Conservation (phyloP, 257 asterid genomes). For the Nicotiana undulata region DNA sequence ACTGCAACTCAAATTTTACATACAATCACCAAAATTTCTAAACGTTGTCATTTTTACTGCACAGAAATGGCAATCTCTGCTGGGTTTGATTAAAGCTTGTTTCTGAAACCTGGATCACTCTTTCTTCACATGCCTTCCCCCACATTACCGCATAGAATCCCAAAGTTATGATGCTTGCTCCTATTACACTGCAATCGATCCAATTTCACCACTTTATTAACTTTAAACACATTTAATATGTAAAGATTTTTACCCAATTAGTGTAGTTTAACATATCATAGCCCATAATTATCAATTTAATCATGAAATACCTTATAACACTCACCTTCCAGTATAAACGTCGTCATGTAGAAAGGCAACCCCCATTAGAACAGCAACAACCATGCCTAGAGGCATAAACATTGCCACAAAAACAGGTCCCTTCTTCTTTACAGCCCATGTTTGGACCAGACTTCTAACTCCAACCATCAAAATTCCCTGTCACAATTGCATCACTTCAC, state of each 20-base stretch:
- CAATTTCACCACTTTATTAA: too few relatives aligned
- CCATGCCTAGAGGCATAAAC: conserved; percentile 39
- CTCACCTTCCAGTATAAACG: conserved; percentile 52
- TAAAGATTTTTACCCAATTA: too few relatives aligned
- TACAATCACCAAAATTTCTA: too few relatives aligned
- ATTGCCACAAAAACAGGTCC: conserved; percentile 52
- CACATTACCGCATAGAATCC: conserved; percentile 55
- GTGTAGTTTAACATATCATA: too few relatives aligned
- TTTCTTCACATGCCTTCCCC: conserved; percentile 47
- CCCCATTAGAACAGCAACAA: conserved; percentile 38
- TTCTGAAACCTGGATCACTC: background rate
- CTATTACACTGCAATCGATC: conserved; percentile 28
- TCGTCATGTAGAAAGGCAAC: conserved; percentile 33
- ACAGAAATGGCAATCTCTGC: too few relatives aligned
- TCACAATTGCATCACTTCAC: too few relatives aligned
- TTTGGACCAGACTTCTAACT: conserved; percentile 10
- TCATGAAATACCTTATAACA: too few relatives aligned
- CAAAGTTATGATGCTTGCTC: conserved; percentile 33
- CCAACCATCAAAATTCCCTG: background rate
- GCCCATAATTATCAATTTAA: too few relatives aligned
- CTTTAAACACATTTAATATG: too few relatives aligned
- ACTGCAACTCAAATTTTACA: too few relatives aligned
- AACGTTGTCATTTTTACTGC: too few relatives aligned
- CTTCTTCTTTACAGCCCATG: conserved; percentile 46
- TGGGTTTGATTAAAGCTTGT: too few relatives aligned